phyloP scores from a whole-genome alignment of 495 filamentous ascomycete species.

The Venustampulla echinocandica region DNA sequence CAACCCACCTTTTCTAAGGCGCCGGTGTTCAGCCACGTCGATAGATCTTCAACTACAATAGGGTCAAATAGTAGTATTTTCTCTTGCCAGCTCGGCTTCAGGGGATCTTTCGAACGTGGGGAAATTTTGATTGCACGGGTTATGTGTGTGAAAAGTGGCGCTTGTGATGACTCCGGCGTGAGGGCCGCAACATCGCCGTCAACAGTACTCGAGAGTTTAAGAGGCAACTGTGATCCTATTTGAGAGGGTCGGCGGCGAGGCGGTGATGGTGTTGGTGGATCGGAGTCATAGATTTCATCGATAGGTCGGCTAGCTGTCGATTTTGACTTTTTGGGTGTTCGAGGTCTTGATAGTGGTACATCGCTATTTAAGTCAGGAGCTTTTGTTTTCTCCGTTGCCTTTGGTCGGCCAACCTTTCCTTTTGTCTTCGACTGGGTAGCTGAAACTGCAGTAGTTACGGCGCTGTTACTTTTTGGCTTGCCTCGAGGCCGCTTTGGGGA shows the following conservation, averaged over 20 bases:
- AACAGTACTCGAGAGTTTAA: slow-evolving; percentile 25
- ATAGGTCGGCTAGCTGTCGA: not conserved
- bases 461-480: slow-evolving; percentile 33
- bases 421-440: slow-evolving; percentile 7
- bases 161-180: slow-evolving; percentile 29
- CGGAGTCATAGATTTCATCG: slow-evolving; percentile 65
- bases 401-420: slow-evolving; percentile 17
- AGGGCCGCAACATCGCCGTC: slow-evolving; percentile 17
- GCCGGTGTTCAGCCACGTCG: slow-evolving; percentile 72
- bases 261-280: slow-evolving; percentile 23
- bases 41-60: slow-evolving; percentile 78
- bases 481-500: slow-evolving; percentile 33
- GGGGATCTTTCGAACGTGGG: slow-evolving; percentile 40
- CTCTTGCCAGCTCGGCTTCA: slow-evolving; percentile 65
- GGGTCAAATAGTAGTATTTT: slow-evolving; percentile 94
- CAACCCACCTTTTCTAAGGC: slow-evolving; percentile 52
- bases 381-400: slow-evolving; percentile 15
- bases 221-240: slow-evolving; percentile 19
- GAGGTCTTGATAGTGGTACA: slow-evolving; percentile 12
- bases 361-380: slow-evolving; percentile 9
- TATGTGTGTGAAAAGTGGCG: slow-evolving; percentile 50
- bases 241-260: slow-evolving; percentile 15
- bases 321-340: slow-evolving; percentile 17
- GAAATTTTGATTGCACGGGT: slow-evolving; percentile 51
- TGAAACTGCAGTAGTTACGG: not conserved